Evolutionary conservation across 148 eudicot genomes (phyloP).

Genomic region (Camellia lanceoleosa): DNA sequence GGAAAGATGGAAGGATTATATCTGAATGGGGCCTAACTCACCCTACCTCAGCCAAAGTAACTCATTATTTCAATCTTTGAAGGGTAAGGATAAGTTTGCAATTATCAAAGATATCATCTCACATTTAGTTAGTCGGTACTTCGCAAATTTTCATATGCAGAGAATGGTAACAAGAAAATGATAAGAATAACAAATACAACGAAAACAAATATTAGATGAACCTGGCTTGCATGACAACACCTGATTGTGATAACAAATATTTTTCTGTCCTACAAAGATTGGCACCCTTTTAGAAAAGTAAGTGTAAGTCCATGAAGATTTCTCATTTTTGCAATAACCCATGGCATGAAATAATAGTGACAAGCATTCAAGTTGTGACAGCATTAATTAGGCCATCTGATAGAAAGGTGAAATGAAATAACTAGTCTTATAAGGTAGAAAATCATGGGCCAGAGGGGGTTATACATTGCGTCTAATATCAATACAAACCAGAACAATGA

Average conservation of each 20-base stretch:
- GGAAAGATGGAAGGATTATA: no score
- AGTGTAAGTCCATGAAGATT: not conserved
- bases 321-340: not conserved
- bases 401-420: not conserved
- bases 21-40: no score
- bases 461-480: not conserved
- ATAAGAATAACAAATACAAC: not conserved
- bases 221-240: not conserved
- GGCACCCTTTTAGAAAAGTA: not conserved
- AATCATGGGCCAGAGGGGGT: not conserved
- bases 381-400: not conserved
- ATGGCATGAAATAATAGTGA: not conserved
- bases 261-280: not conserved
- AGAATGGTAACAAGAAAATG: not conserved
- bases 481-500: constrained; percentile 5
- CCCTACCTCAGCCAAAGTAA: not conserved
- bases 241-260: not conserved
- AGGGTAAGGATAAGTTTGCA: not conserved
- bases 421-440: not conserved
- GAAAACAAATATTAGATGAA: not conserved
- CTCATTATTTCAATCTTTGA: not conserved
- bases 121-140: not conserved
- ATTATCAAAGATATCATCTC: not conserved
- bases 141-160: not conserved
- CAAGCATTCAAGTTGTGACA: not conserved